These are phyloP conservation scores for Rhododendron molle DNA, from an alignment of 148 eudicot species.

Conservation along the genomic window DNA sequence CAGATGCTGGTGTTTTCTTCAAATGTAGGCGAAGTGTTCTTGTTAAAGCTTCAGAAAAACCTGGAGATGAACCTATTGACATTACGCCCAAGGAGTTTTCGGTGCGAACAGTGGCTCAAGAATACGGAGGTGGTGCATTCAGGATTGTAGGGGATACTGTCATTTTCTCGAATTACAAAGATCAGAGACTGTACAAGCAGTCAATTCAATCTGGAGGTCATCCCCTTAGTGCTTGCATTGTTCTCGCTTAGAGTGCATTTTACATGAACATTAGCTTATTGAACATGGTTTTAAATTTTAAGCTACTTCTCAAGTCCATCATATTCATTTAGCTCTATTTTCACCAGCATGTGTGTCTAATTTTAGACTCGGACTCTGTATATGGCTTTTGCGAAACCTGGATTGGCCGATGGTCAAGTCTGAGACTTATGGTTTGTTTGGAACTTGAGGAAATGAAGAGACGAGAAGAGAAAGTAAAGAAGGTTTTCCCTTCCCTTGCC, in stretches of 20 bases:
- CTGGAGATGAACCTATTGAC: conserved; percentile 48
- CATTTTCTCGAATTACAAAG: conserved; percentile 64
- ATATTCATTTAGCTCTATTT: neutral
- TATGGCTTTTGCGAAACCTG: neutral
- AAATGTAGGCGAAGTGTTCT: conserved; percentile 59
- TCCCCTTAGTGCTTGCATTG: conserved; percentile 3
- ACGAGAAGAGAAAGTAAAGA: too few relatives aligned
- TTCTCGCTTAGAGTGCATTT: neutral
- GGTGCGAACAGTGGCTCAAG: conserved; percentile 75
- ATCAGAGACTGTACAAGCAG: conserved; percentile 72
- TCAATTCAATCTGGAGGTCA: conserved; percentile 43
- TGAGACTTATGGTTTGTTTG: neutral
- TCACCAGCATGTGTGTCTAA: neutral
- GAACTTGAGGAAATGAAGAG: neutral
- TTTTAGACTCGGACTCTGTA: neutral
- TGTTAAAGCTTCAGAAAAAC: conserved; percentile 48
- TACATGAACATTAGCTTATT: neutral
- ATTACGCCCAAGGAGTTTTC: conserved; percentile 71
- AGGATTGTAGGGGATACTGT: conserved; percentile 42
- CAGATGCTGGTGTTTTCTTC: conserved; percentile 8
- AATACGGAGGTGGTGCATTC: conserved; percentile 96
- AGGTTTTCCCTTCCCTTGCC: neutral
- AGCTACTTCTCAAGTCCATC: too few relatives aligned
- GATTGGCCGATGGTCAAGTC: neutral
- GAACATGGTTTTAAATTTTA: neutral